Evolutionary conservation across 768 basidiomycete species (phyloP), one percentile per base, ranked within the genome.

Genomic region (Phaeotremella skinneri): DNA sequence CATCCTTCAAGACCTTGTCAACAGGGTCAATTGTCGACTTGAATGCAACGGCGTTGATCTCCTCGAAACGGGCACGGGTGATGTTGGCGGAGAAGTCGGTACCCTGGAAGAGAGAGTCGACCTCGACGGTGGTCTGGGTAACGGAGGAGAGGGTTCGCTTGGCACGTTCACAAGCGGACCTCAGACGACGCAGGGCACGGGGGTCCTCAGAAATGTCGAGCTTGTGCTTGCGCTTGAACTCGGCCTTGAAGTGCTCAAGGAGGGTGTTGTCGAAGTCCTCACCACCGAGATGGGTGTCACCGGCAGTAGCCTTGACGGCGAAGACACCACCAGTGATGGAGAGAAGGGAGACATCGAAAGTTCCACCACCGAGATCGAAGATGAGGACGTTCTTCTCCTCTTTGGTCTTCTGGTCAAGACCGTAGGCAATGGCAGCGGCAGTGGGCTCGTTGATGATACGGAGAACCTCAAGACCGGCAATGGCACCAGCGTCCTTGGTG

Each of bases 361-460:
- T 99, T 82, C 94, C 94, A 83, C 94, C 94, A 77, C 94, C 94
- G 59, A 99, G 84, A 83, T 99, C 94, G 83, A 99, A 99, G 79
- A 99, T 98, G 78, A 99, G 87, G 61, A 99, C 94, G 76, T 94
- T 97, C 81, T 91, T 91, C 84, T 98, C 94, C 61, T 85, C 81
- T 80, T 89, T 90, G 75, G 88, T 86, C 81, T 96, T 90, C 76
- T 89, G 88, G 79, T 98, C 96, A 63, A 82, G 80, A 76, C 96
- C 96, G 78, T 97, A 97, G 51, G 96, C 96, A 69, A 99, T 97
- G 76, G 96, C 96, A 58, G 96, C 96, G 52, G 96, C 96, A 55
- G 96, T 99, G 64, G 96, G 96, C 82, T 99, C 96, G 81, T 99
- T 99, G 83, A 99, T 99, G 83, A 99, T 99, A 81, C 96, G 94